A percentile compares a stretch with the other conserved stretches of the same genome.
phyloP scores from a whole-genome alignment of 2,329 filamentous ascomycete species.

The Aspergillus latus region DNA sequence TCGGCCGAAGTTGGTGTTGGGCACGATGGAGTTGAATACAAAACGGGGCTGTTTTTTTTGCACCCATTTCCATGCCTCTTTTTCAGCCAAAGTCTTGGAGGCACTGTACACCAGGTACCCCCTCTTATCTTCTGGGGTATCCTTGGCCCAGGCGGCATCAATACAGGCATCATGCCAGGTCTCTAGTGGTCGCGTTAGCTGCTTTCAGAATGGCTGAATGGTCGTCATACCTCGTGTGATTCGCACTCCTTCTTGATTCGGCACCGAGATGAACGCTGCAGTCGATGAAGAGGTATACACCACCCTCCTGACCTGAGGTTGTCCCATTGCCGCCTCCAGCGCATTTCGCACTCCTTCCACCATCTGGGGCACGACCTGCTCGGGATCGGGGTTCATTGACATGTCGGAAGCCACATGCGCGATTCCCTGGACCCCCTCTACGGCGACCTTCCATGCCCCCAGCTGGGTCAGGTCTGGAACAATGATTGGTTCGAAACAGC shows the following conservation, averaged over 20 bases:
- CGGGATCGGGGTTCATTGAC: conserved; percentile 14
- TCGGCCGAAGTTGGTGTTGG: conserved; percentile 30
- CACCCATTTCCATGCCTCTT: conserved; percentile 49
- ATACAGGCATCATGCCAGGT: conserved; percentile 14
- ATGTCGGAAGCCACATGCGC: conserved; percentile 15
- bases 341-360: conserved; percentile 14
- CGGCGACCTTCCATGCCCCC: not conserved
- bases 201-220: no score
- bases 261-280: conserved; percentile 6
- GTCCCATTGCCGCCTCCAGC: conserved; percentile 15
- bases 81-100: conserved; percentile 50
- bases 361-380: conserved; percentile 12
- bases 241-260: not conserved
- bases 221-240: conserved; percentile 18
- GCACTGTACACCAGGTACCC: conserved; percentile 31
- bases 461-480: not conserved
- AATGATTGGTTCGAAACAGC: not conserved
- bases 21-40: conserved; percentile 42
- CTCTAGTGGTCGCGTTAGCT: not conserved
- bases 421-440: not conserved
- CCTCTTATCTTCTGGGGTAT: not conserved
- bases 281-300: conserved; percentile 23
- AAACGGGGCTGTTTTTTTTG: conserved; percentile 47
- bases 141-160: conserved; percentile 11
- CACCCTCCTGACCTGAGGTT: conserved; percentile 15